Percentiles rank a stretch among this genome's conserved stretches.
phyloP scores from a whole-genome alignment of 179 eudicot species.

The Monotropa hypopitys region DNA sequence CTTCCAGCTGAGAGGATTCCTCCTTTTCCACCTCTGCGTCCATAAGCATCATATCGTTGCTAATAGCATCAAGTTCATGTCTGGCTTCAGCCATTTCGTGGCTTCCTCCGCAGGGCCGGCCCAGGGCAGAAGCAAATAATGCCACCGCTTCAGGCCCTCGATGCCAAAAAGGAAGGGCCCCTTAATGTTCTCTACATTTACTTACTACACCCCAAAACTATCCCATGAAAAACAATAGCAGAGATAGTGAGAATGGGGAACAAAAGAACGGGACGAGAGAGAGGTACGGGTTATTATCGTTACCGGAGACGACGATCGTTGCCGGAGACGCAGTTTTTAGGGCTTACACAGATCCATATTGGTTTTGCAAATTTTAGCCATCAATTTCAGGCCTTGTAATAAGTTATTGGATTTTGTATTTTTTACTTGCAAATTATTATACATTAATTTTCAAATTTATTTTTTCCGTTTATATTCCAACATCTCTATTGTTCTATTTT shows the following conservation, averaged over 20 bases:
- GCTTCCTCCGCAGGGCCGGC: neutral
- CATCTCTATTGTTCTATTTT: too few relatives aligned
- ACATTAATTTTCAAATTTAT: too few relatives aligned
- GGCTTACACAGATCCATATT: too few relatives aligned
- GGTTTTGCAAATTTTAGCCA: too few relatives aligned
- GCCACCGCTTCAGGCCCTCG: neutral
- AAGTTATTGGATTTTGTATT: too few relatives aligned
- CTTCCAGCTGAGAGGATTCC: neutral
- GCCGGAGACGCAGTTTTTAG: neutral
- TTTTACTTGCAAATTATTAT: too few relatives aligned
- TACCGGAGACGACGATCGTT: neutral
- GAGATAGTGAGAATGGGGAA: neutral
- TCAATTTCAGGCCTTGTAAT: too few relatives aligned
- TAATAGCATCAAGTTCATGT: conserved; percentile 3
- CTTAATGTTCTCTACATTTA: neutral
- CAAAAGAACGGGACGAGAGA: neutral
- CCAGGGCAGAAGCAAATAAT: neutral
- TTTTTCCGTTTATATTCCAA: too few relatives aligned
- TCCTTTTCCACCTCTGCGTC: conserved; percentile 3
- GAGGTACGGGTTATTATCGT: neutral
- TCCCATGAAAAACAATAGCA: neutral
- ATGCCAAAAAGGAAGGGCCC: neutral
- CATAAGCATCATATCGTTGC: neutral
- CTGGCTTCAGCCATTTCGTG: neutral
- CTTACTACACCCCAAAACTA: neutral